Base-by-base conservation (phyloP, 1,284 basidiomycete species). In the Trichosporon faecale region DNA sequence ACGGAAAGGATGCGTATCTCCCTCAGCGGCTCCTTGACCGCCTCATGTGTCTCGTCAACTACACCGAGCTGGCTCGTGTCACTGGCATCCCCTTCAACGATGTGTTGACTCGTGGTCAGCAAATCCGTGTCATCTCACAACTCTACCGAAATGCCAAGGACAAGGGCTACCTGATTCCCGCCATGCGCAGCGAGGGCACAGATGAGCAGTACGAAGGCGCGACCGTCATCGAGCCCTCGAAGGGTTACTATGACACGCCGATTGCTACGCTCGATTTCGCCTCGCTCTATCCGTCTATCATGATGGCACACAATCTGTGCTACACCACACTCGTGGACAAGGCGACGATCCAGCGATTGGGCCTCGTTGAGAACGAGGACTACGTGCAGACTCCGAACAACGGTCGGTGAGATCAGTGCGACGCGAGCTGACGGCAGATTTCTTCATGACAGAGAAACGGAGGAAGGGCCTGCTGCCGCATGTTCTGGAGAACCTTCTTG, bases 241-340 rank as follows among this genome's bases (percentile, higher is more conserved):
- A 91, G 78, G 95, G 95, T 0, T 98, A 92, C 82, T 98, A 97
- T 80, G 93, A 96, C 78, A 88, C 90, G 0, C 95, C 95, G 0
- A 97, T 98, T 76, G 94, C 95, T 5, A 98, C 95, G 0, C 88
- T 98, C 55, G 95, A 98, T 88, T 98, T 98, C 84, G 94, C 93
- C 69, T 97, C 94, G 0, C 87, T 98, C 74, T 98, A 98, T 82
- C 95, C 95, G 0, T 98, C 95, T 0, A 98, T 98, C 84, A 98
- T 98, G 95, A 97, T 97, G 94, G 95, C 95, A 0, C 95, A 98
- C 81, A 98, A 98, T 79, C 85, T 98, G 1, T 98, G 95, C 82
- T 98, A 98, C 78, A 97, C 95, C 0, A 96, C 95, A 0, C 85
- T 97, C 16, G 82, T 96, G 25, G 91, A 96, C 74, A 91, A 90